These are phyloP conservation scores for Penicillium bovifimosum DNA, from an alignment of 495 filamentous ascomycete species.

Conservation along the genomic window DNA sequence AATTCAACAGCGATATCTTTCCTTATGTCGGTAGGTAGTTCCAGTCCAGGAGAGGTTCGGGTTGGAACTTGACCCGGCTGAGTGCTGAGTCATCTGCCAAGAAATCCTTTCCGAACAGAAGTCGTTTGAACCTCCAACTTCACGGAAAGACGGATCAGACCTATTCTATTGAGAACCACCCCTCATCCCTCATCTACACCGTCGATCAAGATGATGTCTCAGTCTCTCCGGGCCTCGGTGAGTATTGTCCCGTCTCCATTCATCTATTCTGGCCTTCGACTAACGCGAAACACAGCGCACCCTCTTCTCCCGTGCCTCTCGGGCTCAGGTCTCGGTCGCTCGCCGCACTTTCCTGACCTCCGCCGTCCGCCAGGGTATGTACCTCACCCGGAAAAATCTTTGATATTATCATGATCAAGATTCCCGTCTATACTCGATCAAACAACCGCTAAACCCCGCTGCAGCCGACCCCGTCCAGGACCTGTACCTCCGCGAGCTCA, in stretches of 20 bases:
- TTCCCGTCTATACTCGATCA: not conserved
- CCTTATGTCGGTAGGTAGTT: not conserved
- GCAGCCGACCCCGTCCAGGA: conserved; percentile 94
- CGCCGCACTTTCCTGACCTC: conserved; percentile 73
- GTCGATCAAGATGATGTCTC: conserved; percentile 58
- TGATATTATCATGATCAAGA: not conserved
- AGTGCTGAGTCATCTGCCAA: conserved; percentile 29
- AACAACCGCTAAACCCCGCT: conserved; percentile 12
- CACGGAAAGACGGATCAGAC: conserved; percentile 33
- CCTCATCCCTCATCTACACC: conserved; percentile 24
- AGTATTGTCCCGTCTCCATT: conserved; percentile 18
- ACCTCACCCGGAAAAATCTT: not conserved
- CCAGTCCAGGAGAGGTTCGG: not conserved
- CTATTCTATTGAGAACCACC: conserved; percentile 30
- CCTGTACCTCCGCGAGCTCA: conserved; percentile 91
- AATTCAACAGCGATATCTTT: too few species aligned
- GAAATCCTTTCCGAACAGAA: conserved; percentile 27
- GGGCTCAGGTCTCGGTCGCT: conserved; percentile 61
- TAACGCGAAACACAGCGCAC: conserved; percentile 58
- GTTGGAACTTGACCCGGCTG: conserved; percentile 6
- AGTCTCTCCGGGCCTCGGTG: conserved; percentile 64
- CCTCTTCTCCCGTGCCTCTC: conserved; percentile 68
- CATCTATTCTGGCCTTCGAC: conserved; percentile 5
- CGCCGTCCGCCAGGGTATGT: conserved; percentile 41
- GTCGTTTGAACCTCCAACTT: conserved; percentile 32